Evolutionary conservation across 2,329 filamentous ascomycete species (phyloP).

Genomic region (Aspergillus persii): DNA sequence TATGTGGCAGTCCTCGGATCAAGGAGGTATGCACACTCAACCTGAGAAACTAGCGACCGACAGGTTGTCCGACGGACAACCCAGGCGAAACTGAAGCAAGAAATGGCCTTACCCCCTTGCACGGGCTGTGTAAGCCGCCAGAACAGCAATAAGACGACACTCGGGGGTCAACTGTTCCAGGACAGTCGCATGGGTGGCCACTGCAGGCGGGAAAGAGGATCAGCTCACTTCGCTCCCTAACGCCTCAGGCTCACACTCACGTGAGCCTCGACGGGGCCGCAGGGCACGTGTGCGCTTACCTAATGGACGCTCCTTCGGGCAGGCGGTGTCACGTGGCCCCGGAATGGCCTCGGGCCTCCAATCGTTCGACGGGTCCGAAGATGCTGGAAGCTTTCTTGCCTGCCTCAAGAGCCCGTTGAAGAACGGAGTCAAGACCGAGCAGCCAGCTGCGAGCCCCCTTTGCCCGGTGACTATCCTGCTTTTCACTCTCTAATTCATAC

Average conservation of each 20-base stretch:
- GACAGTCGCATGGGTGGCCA: slow-evolving; percentile 27
- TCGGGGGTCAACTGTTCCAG: slow-evolving; percentile 20
- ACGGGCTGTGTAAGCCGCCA: slow-evolving; percentile 28
- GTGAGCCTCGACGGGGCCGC: slow-evolving; percentile 2
- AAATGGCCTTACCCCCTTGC: slow-evolving; percentile 31
- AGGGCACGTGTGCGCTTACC: slow-evolving; percentile 13
- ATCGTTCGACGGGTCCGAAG: neutral
- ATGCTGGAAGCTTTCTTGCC: neutral
- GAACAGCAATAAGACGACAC: slow-evolving; percentile 20
- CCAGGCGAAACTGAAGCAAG: slow-evolving; percentile 24
- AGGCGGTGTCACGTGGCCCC: slow-evolving; percentile 16
- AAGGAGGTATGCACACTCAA: slow-evolving; percentile 31
- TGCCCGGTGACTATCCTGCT: neutral
- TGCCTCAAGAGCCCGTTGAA: neutral
- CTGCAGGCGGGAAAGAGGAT: slow-evolving; percentile 22
- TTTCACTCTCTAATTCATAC: neutral
- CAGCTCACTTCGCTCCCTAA: slow-evolving; percentile 19
- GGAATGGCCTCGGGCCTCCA: neutral
- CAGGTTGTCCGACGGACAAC: slow-evolving; percentile 22
- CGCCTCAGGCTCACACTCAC: slow-evolving; percentile 19
- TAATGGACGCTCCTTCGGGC: neutral
- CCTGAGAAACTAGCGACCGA: slow-evolving; percentile 27
- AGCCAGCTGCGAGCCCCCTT: neutral
- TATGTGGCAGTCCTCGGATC: slow-evolving; percentile 21
- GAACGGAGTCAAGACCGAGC: slow-evolving; percentile 1